These are phyloP conservation scores for Penicillium sp. DNA, from an alignment of 2,329 filamentous ascomycete species.

Conservation along the genomic window DNA sequence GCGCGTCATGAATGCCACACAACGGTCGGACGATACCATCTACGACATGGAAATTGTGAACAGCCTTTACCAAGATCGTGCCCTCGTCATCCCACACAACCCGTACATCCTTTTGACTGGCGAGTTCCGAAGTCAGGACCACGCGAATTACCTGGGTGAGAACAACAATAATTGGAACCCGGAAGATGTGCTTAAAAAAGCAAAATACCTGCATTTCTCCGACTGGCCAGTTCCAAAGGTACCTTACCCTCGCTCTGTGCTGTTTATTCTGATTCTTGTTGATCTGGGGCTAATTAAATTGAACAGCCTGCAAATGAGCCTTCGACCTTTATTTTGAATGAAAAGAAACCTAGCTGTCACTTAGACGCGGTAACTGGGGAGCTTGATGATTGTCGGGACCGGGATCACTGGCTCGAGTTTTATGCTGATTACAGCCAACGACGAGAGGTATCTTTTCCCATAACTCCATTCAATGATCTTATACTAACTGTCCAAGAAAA, in stretches of 20 bases:
- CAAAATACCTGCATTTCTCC: conserved; percentile 44
- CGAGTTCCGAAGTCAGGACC: conserved; percentile 57
- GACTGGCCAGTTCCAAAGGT: conserved; percentile 55
- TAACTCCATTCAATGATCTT: too few relatives aligned
- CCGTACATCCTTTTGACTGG: conserved; percentile 59
- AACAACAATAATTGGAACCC: conserved; percentile 57
- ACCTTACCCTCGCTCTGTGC: conserved; percentile 17
- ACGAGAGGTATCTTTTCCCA: background rate
- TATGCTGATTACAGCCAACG: background rate
- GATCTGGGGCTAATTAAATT: too few relatives aligned
- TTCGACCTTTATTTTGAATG: background rate
- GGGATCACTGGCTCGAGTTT: background rate
- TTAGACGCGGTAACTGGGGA: background rate
- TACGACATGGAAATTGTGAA: conserved; percentile 69
- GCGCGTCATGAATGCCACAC: conserved; percentile 38
- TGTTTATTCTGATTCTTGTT: background rate
- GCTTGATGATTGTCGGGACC: background rate
- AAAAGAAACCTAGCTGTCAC: background rate
- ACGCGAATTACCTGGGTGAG: conserved; percentile 53
- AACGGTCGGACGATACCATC: conserved; percentile 32
- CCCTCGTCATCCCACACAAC: conserved; percentile 61
- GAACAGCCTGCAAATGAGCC: background rate
- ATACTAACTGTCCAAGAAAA: too few relatives aligned
- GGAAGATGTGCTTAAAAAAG: conserved; percentile 53
- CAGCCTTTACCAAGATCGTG: conserved; percentile 56